These are phyloP conservation scores for Sporothrix dimorphospora DNA, from an alignment of 2,329 filamentous ascomycete genomes.

Conservation along the genomic window DNA sequence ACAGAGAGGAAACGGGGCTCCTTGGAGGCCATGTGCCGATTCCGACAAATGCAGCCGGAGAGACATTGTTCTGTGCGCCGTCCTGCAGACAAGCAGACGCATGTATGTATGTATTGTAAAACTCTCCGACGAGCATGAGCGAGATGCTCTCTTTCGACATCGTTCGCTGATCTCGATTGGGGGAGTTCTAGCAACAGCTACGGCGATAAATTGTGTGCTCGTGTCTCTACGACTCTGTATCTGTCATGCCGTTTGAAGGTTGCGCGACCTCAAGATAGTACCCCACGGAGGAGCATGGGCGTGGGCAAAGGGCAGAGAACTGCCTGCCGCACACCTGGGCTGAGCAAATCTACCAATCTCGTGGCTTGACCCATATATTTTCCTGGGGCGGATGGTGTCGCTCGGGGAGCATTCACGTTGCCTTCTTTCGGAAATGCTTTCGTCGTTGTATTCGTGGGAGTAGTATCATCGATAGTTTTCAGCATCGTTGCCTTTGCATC, in stretches of 20 bases:
- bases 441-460: not conserved
- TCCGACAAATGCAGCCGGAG: too few relatives aligned
- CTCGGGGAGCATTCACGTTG: not conserved
- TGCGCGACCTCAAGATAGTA: not conserved
- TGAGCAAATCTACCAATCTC: not conserved
- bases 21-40: not conserved
- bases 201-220: not conserved
- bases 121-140: not conserved
- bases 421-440: not conserved
- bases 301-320: not conserved
- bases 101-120: not conserved
- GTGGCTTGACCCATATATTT: not conserved
- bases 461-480: too few relatives aligned
- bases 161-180: not conserved
- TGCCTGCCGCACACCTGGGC: constrained; percentile 2
- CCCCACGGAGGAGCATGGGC: not conserved
- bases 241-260: not conserved
- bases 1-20: not conserved
- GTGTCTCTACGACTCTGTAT: not conserved
- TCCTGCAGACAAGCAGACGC: not conserved
- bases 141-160: too few relatives aligned
- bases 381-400: not conserved
- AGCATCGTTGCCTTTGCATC: too few relatives aligned
- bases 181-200: not conserved
- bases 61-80: not conserved